Conservation (phyloP, 2,329 filamentous ascomycete species). For the Zasmidium angulare region DNA sequence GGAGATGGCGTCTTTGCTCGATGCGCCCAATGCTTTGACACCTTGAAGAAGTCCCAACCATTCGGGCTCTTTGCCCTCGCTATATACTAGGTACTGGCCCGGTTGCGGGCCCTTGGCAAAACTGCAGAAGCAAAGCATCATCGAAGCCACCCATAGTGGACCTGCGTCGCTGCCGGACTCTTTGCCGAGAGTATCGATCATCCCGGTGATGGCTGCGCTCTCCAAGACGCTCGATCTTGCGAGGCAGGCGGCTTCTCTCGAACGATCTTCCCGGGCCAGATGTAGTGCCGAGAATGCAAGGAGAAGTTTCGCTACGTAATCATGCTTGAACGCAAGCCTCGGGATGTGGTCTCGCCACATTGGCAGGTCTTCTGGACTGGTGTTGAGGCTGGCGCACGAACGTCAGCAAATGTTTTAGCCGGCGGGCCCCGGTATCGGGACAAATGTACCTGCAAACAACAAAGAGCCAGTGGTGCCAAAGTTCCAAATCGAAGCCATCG, state of each 20-base stretch:
- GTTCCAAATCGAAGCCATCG: constrained; percentile 21
- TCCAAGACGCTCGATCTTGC: constrained; percentile 12
- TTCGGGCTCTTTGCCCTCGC: constrained; percentile 14
- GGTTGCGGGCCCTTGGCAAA: constrained; percentile 20
- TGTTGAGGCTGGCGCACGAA: neutral
- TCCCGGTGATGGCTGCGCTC: constrained; percentile 16
- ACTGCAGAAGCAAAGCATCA: constrained; percentile 18
- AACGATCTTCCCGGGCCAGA: constrained; percentile 11
- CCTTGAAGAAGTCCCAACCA: constrained; percentile 20
- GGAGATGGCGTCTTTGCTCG: constrained; percentile 5
- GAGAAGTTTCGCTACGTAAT: constrained; percentile 18
- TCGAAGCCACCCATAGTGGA: constrained; percentile 16
- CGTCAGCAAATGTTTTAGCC: constrained; percentile 14
- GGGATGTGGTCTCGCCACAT: constrained; percentile 15
- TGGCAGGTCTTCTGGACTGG: neutral
- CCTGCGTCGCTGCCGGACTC: neutral
- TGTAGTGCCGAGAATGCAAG: constrained; percentile 26
- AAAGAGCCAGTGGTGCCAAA: constrained; percentile 21
- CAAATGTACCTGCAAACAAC: neutral
- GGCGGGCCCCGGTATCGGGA: neutral
- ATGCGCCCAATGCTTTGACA: constrained; percentile 15
- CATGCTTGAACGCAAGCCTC: constrained; percentile 16
- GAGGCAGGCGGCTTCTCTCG: constrained; percentile 3
- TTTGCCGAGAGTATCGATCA: constrained; percentile 15
- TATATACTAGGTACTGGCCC: constrained; percentile 20